A percentile compares a stretch with the other conserved stretches of the same genome.
These are phyloP conservation scores for Xerocomus nothofagi DNA, from an alignment of 1,284 basidiomycete genomes.

Conservation along the genomic window DNA sequence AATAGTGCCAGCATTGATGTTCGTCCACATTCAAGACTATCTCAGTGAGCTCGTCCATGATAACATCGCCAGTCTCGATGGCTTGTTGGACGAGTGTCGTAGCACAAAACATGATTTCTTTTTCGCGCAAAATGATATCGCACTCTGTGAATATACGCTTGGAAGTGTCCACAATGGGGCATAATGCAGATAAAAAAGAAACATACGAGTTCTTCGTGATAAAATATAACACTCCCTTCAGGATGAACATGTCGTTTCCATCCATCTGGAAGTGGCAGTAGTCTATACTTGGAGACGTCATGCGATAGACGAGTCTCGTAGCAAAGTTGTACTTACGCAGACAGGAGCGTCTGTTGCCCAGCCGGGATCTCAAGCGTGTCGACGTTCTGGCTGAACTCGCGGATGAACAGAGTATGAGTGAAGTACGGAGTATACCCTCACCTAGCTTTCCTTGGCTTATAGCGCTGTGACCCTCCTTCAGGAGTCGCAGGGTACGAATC, in stretches of 20 bases:
- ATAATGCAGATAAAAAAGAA: neutral
- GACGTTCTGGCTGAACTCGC: neutral
- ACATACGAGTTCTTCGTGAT: conserved; percentile 12
- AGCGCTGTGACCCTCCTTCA: conserved; percentile 14
- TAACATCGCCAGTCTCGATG: neutral
- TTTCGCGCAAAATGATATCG: conserved; percentile 1
- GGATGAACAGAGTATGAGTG: neutral
- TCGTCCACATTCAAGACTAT: conserved; percentile 18
- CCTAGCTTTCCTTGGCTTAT: neutral
- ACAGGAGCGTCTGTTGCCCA: conserved; percentile 15
- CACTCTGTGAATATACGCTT: conserved; percentile 20
- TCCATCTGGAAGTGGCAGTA: neutral
- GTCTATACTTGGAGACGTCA: conserved; percentile 2
- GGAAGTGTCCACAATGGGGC: neutral
- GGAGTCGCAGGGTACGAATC: conserved; percentile 12
- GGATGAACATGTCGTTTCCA: conserved; percentile 18
- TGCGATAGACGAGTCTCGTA: neutral
- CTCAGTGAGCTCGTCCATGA: conserved; percentile 19
- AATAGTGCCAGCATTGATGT: conserved; percentile 7
- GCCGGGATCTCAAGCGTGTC: conserved; percentile 6
- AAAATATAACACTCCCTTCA: conserved; percentile 17
- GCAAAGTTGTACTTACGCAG: conserved; percentile 4
- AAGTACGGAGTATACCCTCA: neutral
- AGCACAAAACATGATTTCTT: conserved; percentile 1
- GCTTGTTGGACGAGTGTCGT: conserved; percentile 9